Base-by-base conservation (phyloP, 352 stramenopile genomes). In the Phytophthora agathidicida region DNA sequence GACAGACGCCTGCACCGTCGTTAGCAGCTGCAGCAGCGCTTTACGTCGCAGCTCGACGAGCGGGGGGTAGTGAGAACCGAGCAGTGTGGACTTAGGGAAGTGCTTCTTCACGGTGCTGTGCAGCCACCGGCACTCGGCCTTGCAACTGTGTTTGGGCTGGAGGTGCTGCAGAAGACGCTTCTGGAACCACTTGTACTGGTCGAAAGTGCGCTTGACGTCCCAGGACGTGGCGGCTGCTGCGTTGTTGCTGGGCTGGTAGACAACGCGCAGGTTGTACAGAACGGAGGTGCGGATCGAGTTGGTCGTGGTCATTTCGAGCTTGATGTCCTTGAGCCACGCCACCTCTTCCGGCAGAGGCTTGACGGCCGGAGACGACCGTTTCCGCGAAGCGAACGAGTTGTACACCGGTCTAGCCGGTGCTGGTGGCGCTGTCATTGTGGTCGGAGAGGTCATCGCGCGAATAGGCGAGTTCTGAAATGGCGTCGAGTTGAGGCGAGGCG, bases 41-140 rank as follows among this genome's bases (percentile, higher is more conserved):
- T 63, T 64, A 30, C 68, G 52, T 3, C 68, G 64, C 45, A 61
- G 54, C 26, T 77, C 68, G 23, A 77, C 46, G 19, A 75, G 46
- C n/a, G 45, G 20, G 19, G 62, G 54, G 26, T 19, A 66, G 33
- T 37, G 66, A n/a, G 59, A 62, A 45, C 68, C 51, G 17, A 84
- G 60, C 1, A 77, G 51, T 16, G 59, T 70, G 19, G 54, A 38
- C 50, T 76, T 79, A 4, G 82, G 82, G 31, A 89, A 91, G 44
- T 83, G 74, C n/a, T 77, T 76, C 51, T 76, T 80, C 28, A 87
- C 46, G 23, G 80, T 81, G 43, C 47, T 75, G 68, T 83, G 71
- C 17, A 91, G 65, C 73, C 71, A 91, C 9, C 61, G 67, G 63
- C 82, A 91, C 38, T 89, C 77, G 39, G 78, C 74, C 39, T 75